Percentiles rank a stretch among this genome's conserved stretches.
Evolutionary conservation across 331 rosid genomes (phyloP).

Genomic region (Erythrophleum ivorense): DNA sequence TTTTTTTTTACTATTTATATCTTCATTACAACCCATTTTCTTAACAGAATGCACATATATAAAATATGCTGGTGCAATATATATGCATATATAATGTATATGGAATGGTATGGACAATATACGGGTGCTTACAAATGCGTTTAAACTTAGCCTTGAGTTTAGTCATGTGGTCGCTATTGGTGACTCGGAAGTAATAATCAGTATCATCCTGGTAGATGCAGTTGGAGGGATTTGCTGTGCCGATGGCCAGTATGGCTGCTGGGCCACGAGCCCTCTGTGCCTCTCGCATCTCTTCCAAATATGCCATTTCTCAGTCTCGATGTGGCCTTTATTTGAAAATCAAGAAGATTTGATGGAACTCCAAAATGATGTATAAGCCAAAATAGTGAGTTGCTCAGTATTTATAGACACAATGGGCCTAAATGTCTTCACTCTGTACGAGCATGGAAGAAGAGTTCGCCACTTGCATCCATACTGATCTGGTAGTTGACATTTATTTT

Average conservation of each 20-base stretch:
- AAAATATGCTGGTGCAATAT: no score
- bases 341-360: background rate
- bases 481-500: background rate
- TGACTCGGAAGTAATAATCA: slow-evolving; percentile 48
- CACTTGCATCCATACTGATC: background rate
- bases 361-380: background rate
- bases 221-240: slow-evolving; percentile 44
- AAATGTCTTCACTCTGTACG: background rate
- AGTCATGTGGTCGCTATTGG: slow-evolving; percentile 45
- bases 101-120: no score
- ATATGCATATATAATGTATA: no score
- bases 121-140: slow-evolving; percentile 44
- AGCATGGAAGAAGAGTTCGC: background rate
- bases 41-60: no score
- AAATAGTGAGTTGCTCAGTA: background rate
- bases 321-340: background rate
- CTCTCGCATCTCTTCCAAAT: slow-evolving; percentile 39
- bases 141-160: slow-evolving; percentile 46
- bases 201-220: slow-evolving; percentile 45
- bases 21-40: no score
- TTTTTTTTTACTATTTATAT: no score
- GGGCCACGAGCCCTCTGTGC: slow-evolving; percentile 40
- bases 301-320: slow-evolving; percentile 28
- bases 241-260: slow-evolving; percentile 52
- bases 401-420: background rate